phyloP scores from a whole-genome alignment of 2,329 filamentous ascomycete species.

The Colletotrichum zoysiae region DNA sequence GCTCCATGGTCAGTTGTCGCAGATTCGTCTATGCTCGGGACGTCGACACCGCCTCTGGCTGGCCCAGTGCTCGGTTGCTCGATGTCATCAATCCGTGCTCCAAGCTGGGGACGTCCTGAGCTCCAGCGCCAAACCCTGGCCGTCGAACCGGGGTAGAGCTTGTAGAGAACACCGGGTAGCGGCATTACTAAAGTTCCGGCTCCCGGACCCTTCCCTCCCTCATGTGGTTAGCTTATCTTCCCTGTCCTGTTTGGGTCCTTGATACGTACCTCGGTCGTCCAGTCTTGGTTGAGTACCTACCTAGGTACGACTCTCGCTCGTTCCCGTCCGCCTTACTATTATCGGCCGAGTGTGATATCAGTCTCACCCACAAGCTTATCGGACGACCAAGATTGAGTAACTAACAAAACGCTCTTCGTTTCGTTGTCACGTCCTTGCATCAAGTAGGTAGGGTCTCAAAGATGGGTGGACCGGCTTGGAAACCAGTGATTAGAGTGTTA shows the following conservation, averaged over 20 bases:
- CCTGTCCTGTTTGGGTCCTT: no score
- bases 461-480: neutral
- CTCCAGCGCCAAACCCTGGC: constrained; percentile 40
- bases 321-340: neutral
- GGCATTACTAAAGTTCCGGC: constrained; percentile 35
- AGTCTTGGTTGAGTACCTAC: neutral
- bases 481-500: neutral
- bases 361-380: neutral
- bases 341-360: neutral
- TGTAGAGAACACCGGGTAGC: constrained; percentile 22
- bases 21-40: constrained; percentile 39
- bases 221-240: neutral
- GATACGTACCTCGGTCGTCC: neutral
- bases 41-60: constrained; percentile 39
- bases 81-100: constrained; percentile 39
- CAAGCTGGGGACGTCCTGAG: constrained; percentile 37
- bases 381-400: neutral
- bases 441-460: neutral
- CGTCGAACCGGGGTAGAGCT: constrained; percentile 27
- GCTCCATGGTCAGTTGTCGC: constrained; percentile 40
- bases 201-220: neutral
- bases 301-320: neutral
- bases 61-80: constrained; percentile 40
- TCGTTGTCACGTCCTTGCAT: neutral
- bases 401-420: neutral